Conservation (phyloP, 2,329 filamentous ascomycete species). For the Neoarthrinium moseri region DNA sequence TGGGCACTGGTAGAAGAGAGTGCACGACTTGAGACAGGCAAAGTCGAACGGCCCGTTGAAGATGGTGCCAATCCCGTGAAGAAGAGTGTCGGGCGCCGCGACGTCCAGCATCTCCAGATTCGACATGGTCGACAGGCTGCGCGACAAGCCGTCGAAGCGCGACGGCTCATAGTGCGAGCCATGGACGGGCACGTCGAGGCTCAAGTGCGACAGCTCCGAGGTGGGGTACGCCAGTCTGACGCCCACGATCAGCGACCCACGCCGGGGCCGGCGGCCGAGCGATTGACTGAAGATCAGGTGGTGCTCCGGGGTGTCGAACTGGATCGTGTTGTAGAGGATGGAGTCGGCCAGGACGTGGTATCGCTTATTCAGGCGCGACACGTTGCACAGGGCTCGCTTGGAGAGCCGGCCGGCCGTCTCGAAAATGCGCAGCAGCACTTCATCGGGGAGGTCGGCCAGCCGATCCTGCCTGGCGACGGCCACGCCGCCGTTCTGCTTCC, state of each 20-base stretch:
- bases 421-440: slow-evolving; percentile 39
- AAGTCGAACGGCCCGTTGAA: slow-evolving; percentile 52
- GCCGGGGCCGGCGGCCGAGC: slow-evolving; percentile 41
- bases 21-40: slow-evolving; percentile 45
- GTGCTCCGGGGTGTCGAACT: slow-evolving; percentile 44
- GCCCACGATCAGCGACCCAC: slow-evolving; percentile 45
- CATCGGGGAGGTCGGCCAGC: slow-evolving; percentile 34
- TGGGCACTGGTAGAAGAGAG: slow-evolving; percentile 44
- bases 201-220: slow-evolving; percentile 40
- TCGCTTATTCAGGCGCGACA: slow-evolving; percentile 40
- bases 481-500: too few relatives aligned
- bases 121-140: slow-evolving; percentile 47
- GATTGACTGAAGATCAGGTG: slow-evolving; percentile 49
- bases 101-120: slow-evolving; percentile 47
- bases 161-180: slow-evolving; percentile 28
- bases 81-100: slow-evolving; percentile 40
- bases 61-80: slow-evolving; percentile 45
- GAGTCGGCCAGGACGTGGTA: slow-evolving; percentile 45
- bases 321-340: slow-evolving; percentile 44
- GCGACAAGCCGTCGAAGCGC: slow-evolving; percentile 41
- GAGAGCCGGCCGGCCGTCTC: slow-evolving; percentile 28
- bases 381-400: slow-evolving; percentile 39
- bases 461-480: slow-evolving; percentile 12
- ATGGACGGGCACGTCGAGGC: slow-evolving; percentile 34
- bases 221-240: slow-evolving; percentile 44